Evolutionary conservation across 2,329 filamentous ascomycete species (phyloP), one percentile per base, ranked within the genome.

Genomic region (Lanzia echinophila): DNA sequence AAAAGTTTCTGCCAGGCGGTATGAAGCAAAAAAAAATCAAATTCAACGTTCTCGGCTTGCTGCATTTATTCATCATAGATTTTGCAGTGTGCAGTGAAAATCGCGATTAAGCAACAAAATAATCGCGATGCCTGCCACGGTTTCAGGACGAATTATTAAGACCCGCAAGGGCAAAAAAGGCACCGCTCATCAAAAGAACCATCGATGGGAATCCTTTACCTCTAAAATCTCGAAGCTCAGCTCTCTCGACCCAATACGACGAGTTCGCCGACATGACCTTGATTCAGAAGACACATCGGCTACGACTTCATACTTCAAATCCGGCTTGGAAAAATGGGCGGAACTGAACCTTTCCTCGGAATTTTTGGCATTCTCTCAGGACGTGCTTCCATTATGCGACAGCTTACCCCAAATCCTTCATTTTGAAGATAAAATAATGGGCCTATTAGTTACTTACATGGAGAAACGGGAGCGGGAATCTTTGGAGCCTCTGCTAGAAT

Each of bases 341-440:
- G 94, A 97, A 64, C 81, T 95, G 70, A 97, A 97, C 71, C 77
- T 96, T 58, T 90, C 92, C 15, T 84, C 87, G 59, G 81, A 78
- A 34, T 99, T 96, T 67, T 82, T 82, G 47, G 75, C 77, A 41
- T 97, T 99, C 72, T 80, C 84, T 62, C 82, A 84, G 59, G 82
- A 88, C 68, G 83, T 89, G 45, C 77, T 81, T 62, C 84, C 88
- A 52, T 78, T 95, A 51, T 92, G 84, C 75, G 91, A 97, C 70
- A 96, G 86, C 67, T 79, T 99, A 42, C 86, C 91, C 20, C 90
- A 96, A 70, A 87, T 99, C 60, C 75, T 99, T 57, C 88, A 97
- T 74, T 88, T 95, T 70, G 86, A 95, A 72, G 82, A 88, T 61
- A 82, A 82, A 68, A 94, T 99, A 62, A 87, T 96, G 79, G 82